phyloP scores from a whole-genome alignment of 83 land plant genomes.

The Diphasiastrum complanatum region DNA sequence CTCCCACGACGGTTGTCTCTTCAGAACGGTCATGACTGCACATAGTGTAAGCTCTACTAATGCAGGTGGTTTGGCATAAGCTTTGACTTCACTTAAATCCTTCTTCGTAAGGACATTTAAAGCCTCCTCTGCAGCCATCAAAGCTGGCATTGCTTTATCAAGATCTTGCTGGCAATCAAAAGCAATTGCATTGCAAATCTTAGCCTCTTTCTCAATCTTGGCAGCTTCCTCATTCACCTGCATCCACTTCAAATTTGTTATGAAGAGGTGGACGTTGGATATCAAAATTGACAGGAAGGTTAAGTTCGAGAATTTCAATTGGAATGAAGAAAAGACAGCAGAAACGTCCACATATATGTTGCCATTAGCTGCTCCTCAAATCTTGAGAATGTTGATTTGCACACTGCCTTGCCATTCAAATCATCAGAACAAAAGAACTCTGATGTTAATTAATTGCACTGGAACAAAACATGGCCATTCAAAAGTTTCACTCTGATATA shows the following conservation, averaged over 20 bases:
- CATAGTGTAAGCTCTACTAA: constrained; percentile 28
- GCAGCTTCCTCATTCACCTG: constrained; percentile 41
- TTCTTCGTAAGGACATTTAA: constrained; percentile 34
- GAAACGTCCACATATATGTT: too few species aligned
- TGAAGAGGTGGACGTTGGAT: too few species aligned
- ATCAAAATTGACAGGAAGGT: too few species aligned
- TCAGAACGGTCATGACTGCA: constrained; percentile 37
- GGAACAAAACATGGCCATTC: too few species aligned
- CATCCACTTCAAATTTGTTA: not conserved
- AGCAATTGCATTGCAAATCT: constrained; percentile 31
- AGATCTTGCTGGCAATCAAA: constrained; percentile 36
- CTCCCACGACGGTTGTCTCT: constrained; percentile 29
- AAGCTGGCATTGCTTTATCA: constrained; percentile 35
- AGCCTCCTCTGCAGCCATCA: constrained; percentile 35
- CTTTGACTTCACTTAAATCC: constrained; percentile 37
- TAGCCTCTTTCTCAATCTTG: constrained; percentile 30
- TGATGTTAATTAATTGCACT: too few species aligned
- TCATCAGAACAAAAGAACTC: too few species aligned
- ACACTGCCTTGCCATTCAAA: too few species aligned
- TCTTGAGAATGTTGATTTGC: too few species aligned
- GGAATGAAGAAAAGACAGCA: too few species aligned
- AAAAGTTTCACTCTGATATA: too few species aligned
- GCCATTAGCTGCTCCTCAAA: too few species aligned
- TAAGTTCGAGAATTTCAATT: too few species aligned
- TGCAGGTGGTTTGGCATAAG: constrained; percentile 39